Evolutionary conservation across 495 filamentous ascomycete genomes (phyloP), one percentile per base, ranked within the genome.

Genomic region (Aspergillus incahuasiensis): DNA sequence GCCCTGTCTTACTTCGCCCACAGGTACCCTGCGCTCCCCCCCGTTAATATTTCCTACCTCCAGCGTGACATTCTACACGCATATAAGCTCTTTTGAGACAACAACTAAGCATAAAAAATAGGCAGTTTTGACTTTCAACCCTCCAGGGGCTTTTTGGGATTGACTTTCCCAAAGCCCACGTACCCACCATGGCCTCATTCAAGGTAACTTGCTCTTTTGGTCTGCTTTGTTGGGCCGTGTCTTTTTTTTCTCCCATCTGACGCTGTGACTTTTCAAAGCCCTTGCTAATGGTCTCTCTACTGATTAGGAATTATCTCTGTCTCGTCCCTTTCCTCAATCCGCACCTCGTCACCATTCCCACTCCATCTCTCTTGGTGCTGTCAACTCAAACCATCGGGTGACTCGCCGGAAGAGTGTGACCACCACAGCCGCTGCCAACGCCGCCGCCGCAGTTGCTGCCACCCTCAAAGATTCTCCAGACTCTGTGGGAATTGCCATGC

Each of bases 321-420:
- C 72, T 57, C 74, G 74, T 54, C 73, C 74, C 38, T 68, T 75
- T 51, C 68, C 71, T 55, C 70, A 70, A 28, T 59, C 72, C 51
- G 80, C 82, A 64, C 82, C 80, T 46, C 88, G 91, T 57, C 82
- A 85, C 61, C 91, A 92, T 71, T 88, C 91, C 16, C 87, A 95
- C 68, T 92, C 88, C 15, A 76, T 90, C 50, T 89, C 90, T 40
- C 73, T 89, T 57, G 86, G 89, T 63, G 83, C 90, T 35, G 79
- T 90, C 72, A 92, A 90, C 72, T 68, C 85, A 63, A 82, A 80
- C 67, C 86, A 96, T 69, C 89, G 94, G 51, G 83, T 98, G 57
- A 91, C 89, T 56, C 89, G 94, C 58, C 82, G 94, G 54, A 98
- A 97, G 82, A 96, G 92, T 73, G 91, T 85, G 73, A 85, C 91